Base-by-base conservation (phyloP, 768 basidiomycete genomes). In the Leccinum aurantiacum region DNA sequence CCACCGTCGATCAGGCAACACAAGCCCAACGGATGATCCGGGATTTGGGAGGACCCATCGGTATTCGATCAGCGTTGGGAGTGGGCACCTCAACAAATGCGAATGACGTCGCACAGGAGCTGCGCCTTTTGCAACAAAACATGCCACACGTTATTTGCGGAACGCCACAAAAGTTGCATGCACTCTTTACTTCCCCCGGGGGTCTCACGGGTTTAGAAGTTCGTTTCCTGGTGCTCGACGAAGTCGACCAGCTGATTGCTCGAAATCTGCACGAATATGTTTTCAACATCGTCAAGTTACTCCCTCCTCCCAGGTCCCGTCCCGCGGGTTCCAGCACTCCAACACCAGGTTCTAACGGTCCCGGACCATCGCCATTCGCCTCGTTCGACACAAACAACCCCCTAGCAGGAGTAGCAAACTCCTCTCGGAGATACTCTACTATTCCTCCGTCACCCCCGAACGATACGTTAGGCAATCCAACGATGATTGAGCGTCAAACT, bases 1-100 rank as follows among this genome's bases (percentile, higher is more conserved):
- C 97, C 0, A 99, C 96, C 0, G 95, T 98, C 24, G 97, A 99
- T 76, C 97, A 98, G 74, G 95, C 97, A 6, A 96, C 94, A 2
- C 97, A 98, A 75, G 95, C 95, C 27, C 93, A 94, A 66, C 87
- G 92, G 29, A 93, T 95, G 90, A 91, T 93, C 68, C 87, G 95
- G 48, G 95, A 97, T 72, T 79, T 99, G 25, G 97, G 97, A 27
- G 89, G 91, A 1, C 88, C 92, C 10, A 93, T 98, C 65, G 95
- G 96, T 13, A 87, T 99, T 56, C 84, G 91, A 54, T 93, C 92
- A 60, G 92, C 91, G 14, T 81, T 98, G 11, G 93, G 92, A 22
- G 89, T 96, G 4, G 95, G 93, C 53, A 79, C 87, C 6, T 86
- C 90, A 0, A 84, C 85, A 29, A 79, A 80, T 35, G 81, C 78